Evolutionary conservation across 2,329 filamentous ascomycete genomes (phyloP).

Genomic region (Fusarium marasasianum): DNA sequence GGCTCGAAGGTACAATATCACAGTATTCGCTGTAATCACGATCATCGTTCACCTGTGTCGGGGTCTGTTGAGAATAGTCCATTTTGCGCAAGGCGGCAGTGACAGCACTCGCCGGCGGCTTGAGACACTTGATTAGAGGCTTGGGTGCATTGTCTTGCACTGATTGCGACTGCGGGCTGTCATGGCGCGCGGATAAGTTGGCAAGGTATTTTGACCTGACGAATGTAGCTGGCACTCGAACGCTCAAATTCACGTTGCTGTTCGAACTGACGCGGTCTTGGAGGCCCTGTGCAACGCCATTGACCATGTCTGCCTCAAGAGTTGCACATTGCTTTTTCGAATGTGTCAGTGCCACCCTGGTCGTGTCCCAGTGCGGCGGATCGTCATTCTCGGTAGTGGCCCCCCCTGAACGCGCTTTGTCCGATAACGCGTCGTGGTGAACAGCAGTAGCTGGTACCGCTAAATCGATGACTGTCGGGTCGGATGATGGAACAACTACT

Average conservation of each 20-base stretch:
- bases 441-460: not conserved
- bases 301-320: slow-evolving; percentile 14
- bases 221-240: not conserved
- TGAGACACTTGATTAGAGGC: slow-evolving; percentile 26
- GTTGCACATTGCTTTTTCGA: slow-evolving; percentile 41
- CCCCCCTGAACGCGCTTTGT: slow-evolving; percentile 20
- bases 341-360: slow-evolving; percentile 42
- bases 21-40: slow-evolving; percentile 63
- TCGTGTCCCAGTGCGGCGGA: slow-evolving; percentile 39
- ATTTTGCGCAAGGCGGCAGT: slow-evolving; percentile 47
- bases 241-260: not conserved
- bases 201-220: slow-evolving; percentile 1
- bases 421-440: slow-evolving; percentile 29
- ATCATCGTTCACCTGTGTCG: slow-evolving; percentile 65
- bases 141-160: slow-evolving; percentile 35
- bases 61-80: slow-evolving; percentile 61
- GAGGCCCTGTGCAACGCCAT: slow-evolving; percentile 15
- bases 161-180: slow-evolving; percentile 22
- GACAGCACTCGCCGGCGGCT: slow-evolving; percentile 29
- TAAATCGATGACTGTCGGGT: not conserved
- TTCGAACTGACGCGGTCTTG: slow-evolving; percentile 24
- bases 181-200: slow-evolving; percentile 33
- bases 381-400: slow-evolving; percentile 34
- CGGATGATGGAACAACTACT: slow-evolving; percentile 14
- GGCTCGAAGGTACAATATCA: slow-evolving; percentile 43